Base-by-base conservation (phyloP, 2,329 filamentous ascomycete genomes). In the Aspergillus pseudonomiae region DNA sequence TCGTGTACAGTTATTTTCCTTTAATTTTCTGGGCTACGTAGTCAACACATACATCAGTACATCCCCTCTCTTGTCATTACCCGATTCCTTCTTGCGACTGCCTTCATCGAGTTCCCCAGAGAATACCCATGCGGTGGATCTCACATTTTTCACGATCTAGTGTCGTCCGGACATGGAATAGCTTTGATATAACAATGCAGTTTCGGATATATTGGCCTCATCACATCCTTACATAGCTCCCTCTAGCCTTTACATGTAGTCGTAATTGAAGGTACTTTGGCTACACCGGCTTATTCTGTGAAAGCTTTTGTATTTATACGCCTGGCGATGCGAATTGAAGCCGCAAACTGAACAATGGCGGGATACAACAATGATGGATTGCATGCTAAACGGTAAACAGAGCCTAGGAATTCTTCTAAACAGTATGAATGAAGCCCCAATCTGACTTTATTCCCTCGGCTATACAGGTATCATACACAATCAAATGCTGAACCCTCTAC, bases 401-500 rank as follows among this genome's bases (percentile, higher is more conserved):
- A 61, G 64, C 65, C 59, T 68, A 69, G 66, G 66, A 66, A 52
- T 52, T 63, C 63, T 66, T 69, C 67, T 67, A 68, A 70, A 65
- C 64, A 55, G 46, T 55, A 60, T 65, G 59, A 41, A 64, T 46
- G 55, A 57, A 61, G 48, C 55, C 61, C 57, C 62, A 53, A 67
- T 48, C 60, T 59, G 61, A 59, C 57, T 65, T 63, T 54, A 56
- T 61, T 68, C 66, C 64, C 64, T 64, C 69, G 69, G 66, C 74
- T 77, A 74, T 76, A 76, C 75, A 77, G 73, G 63, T 77, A 76
- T 77, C 74, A 73, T 76, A 76, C 75, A 77, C 69, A 61, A 67
- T 66, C 56, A 65, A 63, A 68, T 64, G 63, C 61, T 61, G 62
- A 70, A 53, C 57, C 58, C 43, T 48, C 74, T 77, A 75, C 64